phyloP scores from a whole-genome alignment of 768 basidiomycete species.

The Gautieria morchelliformis region DNA sequence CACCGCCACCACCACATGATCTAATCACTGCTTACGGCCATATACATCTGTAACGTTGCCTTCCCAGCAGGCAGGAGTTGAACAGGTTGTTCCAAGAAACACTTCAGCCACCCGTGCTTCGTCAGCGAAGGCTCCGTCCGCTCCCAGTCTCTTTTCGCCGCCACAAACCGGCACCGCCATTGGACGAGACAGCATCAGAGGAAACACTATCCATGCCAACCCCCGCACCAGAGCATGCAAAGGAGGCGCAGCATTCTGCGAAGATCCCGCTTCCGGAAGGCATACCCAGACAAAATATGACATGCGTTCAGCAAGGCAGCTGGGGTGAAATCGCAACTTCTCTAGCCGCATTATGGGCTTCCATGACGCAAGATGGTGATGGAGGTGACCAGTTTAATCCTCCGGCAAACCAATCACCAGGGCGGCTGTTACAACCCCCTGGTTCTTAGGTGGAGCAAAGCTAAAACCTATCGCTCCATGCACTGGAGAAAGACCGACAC shows the following conservation, averaged over 20 bases:
- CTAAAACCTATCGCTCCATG: conserved; percentile 4
- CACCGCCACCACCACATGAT: background rate
- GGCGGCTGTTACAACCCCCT: background rate
- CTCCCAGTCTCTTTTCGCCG: background rate
- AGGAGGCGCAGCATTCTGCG: conserved; percentile 21
- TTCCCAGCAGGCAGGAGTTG: no score
- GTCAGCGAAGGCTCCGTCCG: background rate
- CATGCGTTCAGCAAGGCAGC: conserved; percentile 62
- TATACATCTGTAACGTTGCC: conserved; percentile 17
- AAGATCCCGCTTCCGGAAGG: conserved; percentile 24
- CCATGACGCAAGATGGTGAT: conserved; percentile 17
- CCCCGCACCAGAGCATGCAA: background rate
- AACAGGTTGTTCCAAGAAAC: no score
- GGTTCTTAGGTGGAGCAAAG: background rate
- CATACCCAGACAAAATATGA: conserved; percentile 60
- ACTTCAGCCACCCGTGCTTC: no score
- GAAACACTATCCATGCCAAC: background rate
- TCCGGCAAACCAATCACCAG: background rate
- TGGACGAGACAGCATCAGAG: background rate
- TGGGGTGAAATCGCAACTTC: conserved; percentile 65
- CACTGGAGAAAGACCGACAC: background rate
- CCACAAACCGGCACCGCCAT: background rate
- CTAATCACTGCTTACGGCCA: background rate
- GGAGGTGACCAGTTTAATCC: background rate
- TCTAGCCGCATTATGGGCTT: conserved; percentile 67